phyloP scores from a whole-genome alignment of 257 asterid species.

The Eustoma russellianum region DNA sequence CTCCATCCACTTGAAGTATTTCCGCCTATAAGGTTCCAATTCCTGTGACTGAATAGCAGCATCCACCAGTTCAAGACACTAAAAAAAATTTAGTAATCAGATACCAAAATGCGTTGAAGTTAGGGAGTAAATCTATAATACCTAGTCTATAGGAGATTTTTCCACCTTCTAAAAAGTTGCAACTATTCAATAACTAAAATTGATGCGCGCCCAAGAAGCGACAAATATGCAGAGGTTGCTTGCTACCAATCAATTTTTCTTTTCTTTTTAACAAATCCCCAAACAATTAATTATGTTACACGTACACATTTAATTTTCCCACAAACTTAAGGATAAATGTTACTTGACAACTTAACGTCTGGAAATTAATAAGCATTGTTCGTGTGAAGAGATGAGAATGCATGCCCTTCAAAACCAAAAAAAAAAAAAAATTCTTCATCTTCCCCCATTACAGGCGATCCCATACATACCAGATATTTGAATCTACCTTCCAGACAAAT shows the following conservation, averaged over 20 bases:
- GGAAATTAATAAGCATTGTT: background rate
- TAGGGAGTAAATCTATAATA: background rate
- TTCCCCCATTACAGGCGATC: too few species aligned
- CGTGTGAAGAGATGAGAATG: background rate
- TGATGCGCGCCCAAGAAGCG: background rate
- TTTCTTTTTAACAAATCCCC: too few species aligned
- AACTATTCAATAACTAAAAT: background rate
- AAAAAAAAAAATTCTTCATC: too few species aligned
- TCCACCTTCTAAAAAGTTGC: background rate
- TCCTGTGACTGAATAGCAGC: slow-evolving; percentile 78
- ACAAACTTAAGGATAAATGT: too few species aligned
- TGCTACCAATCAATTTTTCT: too few species aligned
- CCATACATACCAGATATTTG: too few species aligned
- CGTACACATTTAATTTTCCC: too few species aligned
- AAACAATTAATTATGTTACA: too few species aligned
- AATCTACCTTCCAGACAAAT: too few species aligned
- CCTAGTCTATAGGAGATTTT: background rate
- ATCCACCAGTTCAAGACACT: slow-evolving; percentile 94
- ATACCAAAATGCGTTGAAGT: slow-evolving; percentile 4
- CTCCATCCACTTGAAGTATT: slow-evolving; percentile 80
- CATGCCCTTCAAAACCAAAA: background rate
- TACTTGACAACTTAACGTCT: too few species aligned
- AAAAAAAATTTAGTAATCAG: slow-evolving; percentile 12
- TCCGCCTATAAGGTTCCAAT: slow-evolving; percentile 62
- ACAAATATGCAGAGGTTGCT: background rate